A percentile compares a stretch with the other conserved stretches of the same genome.
Evolutionary conservation across 768 basidiomycete species (phyloP).

Genomic region (Sutorius australiensis): DNA sequence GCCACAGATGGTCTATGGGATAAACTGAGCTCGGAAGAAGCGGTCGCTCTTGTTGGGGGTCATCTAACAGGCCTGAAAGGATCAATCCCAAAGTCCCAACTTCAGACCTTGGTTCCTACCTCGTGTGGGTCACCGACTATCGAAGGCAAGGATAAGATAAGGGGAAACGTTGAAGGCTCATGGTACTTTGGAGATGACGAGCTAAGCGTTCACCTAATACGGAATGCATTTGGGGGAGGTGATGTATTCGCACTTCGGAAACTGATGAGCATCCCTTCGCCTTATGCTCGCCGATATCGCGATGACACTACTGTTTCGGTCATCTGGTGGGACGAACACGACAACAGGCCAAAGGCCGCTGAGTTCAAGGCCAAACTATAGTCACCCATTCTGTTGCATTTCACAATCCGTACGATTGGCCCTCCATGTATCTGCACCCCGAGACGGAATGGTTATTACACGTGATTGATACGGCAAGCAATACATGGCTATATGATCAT

Average conservation of each 20-base stretch:
- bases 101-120: slow-evolving; percentile 55
- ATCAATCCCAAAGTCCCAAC: slow-evolving; percentile 52
- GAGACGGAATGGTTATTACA: slow-evolving; percentile 3
- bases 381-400: background rate
- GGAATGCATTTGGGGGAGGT: slow-evolving; percentile 90
- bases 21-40: slow-evolving; percentile 73
- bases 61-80: slow-evolving; percentile 73
- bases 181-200: slow-evolving; percentile 85
- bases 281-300: slow-evolving; percentile 68
- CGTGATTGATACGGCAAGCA: slow-evolving; percentile 8
- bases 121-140: slow-evolving; percentile 48
- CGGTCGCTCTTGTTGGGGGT: slow-evolving; percentile 82
- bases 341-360: slow-evolving; percentile 35
- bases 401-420: background rate
- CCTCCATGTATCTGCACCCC: background rate
- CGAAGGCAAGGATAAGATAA: slow-evolving; percentile 56
- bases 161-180: slow-evolving; percentile 38
- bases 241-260: slow-evolving; percentile 55
- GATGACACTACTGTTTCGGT: slow-evolving; percentile 87
- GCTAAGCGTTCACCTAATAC: slow-evolving; percentile 75
- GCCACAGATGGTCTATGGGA: slow-evolving; percentile 88
- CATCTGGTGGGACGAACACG: slow-evolving; percentile 76
- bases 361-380: slow-evolving; percentile 52
- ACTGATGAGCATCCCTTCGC: slow-evolving; percentile 78
- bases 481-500: slow-evolving; percentile 34